Evolutionary conservation across 108 stramenopile species (phyloP).

Genomic region (Discostella stelligeroides): DNA sequence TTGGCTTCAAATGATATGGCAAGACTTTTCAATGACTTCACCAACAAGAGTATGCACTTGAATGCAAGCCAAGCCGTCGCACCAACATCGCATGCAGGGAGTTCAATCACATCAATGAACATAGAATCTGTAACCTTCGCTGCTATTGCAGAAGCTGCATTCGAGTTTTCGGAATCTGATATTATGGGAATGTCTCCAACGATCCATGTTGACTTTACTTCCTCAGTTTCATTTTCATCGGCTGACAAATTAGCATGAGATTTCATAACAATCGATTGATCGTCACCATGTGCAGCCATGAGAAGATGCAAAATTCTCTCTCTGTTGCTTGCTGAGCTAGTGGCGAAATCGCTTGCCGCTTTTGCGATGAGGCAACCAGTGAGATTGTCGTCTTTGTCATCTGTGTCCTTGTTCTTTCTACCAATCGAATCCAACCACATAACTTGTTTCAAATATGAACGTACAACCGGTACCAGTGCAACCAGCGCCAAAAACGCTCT

Average conservation of each 20-base stretch:
- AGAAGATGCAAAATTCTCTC: slow-evolving; percentile 75
- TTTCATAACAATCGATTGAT: no score
- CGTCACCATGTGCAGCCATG: slow-evolving; percentile 55
- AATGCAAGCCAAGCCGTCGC: slow-evolving; percentile 49
- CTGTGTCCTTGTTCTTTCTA: neutral
- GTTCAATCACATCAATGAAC: slow-evolving; percentile 16
- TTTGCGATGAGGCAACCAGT: slow-evolving; percentile 54
- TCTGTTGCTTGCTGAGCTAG: slow-evolving; percentile 75
- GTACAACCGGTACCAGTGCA: slow-evolving; percentile 48
- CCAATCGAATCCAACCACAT: slow-evolving; percentile 16
- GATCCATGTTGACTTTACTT: neutral
- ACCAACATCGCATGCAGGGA: slow-evolving; percentile 46
- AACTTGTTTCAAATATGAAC: slow-evolving; percentile 39
- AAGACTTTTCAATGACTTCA: slow-evolving; percentile 31
- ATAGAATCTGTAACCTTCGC: slow-evolving; percentile 33
- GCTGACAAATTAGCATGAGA: slow-evolving; percentile 17
- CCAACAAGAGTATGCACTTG: slow-evolving; percentile 43
- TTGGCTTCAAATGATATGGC: slow-evolving; percentile 9
- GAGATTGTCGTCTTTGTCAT: slow-evolving; percentile 5
- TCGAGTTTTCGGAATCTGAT: slow-evolving; percentile 24
- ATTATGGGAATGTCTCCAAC: neutral
- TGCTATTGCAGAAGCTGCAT: slow-evolving; percentile 35
- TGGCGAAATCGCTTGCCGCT: slow-evolving; percentile 79
- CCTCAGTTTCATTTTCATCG: slow-evolving; percentile 33
- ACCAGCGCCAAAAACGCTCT: slow-evolving; percentile 74